A percentile compares a stretch with the other conserved stretches of the same genome.
phyloP scores from a whole-genome alignment of 2,329 filamentous ascomycete species.

The Aspergillus melleus region DNA sequence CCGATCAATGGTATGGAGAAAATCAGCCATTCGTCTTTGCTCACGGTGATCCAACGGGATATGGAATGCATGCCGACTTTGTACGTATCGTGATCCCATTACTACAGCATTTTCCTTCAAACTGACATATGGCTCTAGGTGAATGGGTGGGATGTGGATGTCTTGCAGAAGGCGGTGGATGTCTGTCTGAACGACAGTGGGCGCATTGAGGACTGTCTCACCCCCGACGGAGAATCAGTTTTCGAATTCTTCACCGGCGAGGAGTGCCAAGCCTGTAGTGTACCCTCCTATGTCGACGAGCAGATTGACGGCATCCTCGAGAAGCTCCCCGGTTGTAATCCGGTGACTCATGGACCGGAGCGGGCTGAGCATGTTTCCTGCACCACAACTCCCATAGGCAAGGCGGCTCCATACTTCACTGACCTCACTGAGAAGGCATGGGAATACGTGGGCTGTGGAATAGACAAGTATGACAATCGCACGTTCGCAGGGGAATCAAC shows the following conservation, averaged over 20 bases:
- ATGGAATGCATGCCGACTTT: constrained; percentile 10
- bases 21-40: constrained; percentile 4
- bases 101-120: background rate
- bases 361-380: no score
- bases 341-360: background rate
- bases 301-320: background rate
- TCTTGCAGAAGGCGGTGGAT: background rate
- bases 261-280: background rate
- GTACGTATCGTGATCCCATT: background rate
- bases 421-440: no score
- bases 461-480: no score
- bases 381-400: no score
- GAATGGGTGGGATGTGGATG: background rate
- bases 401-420: no score
- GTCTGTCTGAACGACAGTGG: background rate
- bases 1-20: constrained; percentile 45
- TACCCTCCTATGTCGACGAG: background rate
- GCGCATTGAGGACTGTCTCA: background rate
- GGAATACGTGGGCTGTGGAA: no score
- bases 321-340: background rate
- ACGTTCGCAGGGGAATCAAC: no score
- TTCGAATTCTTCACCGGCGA: background rate
- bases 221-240: background rate
- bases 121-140: background rate
- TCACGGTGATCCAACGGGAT: constrained; percentile 8